Base-by-base conservation (phyloP, 2,329 filamentous ascomycete species). In the Aspergillus persii region DNA sequence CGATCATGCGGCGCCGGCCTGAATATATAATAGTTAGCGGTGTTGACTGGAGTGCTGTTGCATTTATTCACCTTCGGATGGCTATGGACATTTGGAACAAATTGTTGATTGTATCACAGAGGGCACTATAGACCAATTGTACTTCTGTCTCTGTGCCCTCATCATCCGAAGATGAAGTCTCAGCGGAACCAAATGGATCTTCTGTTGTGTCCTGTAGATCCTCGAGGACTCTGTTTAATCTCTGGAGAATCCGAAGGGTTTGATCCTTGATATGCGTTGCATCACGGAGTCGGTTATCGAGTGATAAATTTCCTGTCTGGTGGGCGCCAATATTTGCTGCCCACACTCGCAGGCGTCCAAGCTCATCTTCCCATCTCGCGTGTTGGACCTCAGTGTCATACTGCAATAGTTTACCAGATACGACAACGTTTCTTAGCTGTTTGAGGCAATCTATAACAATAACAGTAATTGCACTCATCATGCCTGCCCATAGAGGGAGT, bases 311-410 rank as follows among this genome's bases (percentile, higher is more conserved):
- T 1, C 68, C 68, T 1, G 6, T 48, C 50, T 66, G 66, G 57
- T 69, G 68, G 15, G 69, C 70, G 11, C 69, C 69, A 39, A 69
- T 66, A 50, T 72, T 71, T 2, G 54, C 64, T 27, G 63, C 63
- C 69, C 70, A 73, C 23, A 68, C 47, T 3, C 57, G 36, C 3
- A 62, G 39, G 2, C 60, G 51, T 8, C 58, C 60, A n/a, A 62
- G 54, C 48, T 62, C 60, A 46, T 62, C 60, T 9, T 53, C 26
- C 60, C 60, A 62, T 6, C 12, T 15, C 2, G 36, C 36, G 1
- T 41, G 15, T 12, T 5, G 56, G 12, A 41, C 36, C 11, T 39
- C 36, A 4, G 9, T 12, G 11, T n/a, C 36, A 41, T 7, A 41
- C 5, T 6, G 4, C 36, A 2, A 5, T 4, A n/a, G n/a, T 5